Base-by-base conservation (phyloP, 148 eudicot genomes). In the Heliamphora exappendiculata region DNA sequence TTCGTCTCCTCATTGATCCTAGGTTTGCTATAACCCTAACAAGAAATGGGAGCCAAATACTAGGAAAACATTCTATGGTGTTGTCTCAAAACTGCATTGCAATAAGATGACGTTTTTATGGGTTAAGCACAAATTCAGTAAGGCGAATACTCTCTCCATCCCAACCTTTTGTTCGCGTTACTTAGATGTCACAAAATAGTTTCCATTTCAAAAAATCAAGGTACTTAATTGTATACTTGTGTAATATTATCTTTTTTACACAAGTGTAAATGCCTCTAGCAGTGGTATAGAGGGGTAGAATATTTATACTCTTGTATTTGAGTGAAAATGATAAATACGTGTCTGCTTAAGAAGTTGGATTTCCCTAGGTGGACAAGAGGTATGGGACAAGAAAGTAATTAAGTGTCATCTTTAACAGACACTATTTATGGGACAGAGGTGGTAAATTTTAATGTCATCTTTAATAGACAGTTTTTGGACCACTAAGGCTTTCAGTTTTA, bases 21-120 rank as follows among this genome's bases (percentile, higher is more conserved):
- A n/a, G n/a, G n/a, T n/a, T n/a, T n/a, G n/a, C n/a, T n/a, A n/a
- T n/a, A n/a, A n/a, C n/a, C n/a, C n/a, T n/a, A n/a, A n/a, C n/a
- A 12, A 11, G 51, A 67, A 67, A 67, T 41, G 72, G 49, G 53
- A 41, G 72, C 33, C 37, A 37, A 64, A 65, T 42, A 66, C 29
- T 17, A 14, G 49, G 28, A 36, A 66, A 66, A 45, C n/a, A 28
- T 42, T 10, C 53, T 16, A 41, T n/a, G 19, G 17, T 28, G 73
- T 8, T 44, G 73, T 47, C 59, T 7, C 49, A 39, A 19, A 1
- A 60, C 24, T n/a, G 13, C 20, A 51, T 33, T 50, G 37, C 74
- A 34, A 51, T 51, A 50, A 4, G 36, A 2, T 31, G 36, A 70
- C 7, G 55, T 7, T 70, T 47, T 70, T 16, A 26, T 26, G 51